These are phyloP conservation scores for Neocallimastix lanati DNA, from an alignment of 192 early-diverging fungal genomes.

Conservation along the genomic window DNA sequence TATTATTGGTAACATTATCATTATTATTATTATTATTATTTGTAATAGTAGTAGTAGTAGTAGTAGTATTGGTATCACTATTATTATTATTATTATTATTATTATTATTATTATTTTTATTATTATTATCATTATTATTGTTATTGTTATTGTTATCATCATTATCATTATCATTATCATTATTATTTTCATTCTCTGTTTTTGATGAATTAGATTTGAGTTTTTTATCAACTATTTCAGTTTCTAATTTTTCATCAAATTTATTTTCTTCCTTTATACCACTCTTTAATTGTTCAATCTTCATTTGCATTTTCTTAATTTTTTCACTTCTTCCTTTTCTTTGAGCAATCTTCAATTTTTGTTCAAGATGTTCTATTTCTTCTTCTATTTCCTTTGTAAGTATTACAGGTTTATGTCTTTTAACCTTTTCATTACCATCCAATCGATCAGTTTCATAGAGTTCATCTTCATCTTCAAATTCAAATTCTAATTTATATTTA, in stretches of 20 bases:
- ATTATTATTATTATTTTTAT: no score
- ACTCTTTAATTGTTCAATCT: not conserved
- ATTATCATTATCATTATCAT: no score
- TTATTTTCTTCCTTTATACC: slow-evolving; percentile 1
- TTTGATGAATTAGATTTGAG: slow-evolving; percentile 16
- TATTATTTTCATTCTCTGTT: slow-evolving; percentile 30
- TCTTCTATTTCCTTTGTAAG: slow-evolving; percentile 65
- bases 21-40: no score
- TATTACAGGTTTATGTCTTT: slow-evolving; percentile 12
- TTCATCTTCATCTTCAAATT: slow-evolving; percentile 30
- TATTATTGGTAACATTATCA: no score
- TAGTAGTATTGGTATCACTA: no score
- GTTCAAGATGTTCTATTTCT: slow-evolving; percentile 87
- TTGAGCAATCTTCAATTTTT: slow-evolving; percentile 90
- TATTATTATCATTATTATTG: slow-evolving; percentile 9
- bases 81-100: no score
- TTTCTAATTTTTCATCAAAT: not conserved
- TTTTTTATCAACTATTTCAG: not conserved
- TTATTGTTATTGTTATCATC: slow-evolving; percentile 9
- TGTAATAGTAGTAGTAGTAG: no score
- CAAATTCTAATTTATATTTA: slow-evolving; percentile 28
- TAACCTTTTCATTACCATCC: slow-evolving; percentile 3
- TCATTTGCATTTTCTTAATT: slow-evolving; percentile 44
- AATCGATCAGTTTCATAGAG: slow-evolving; percentile 2
- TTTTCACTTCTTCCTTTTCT: slow-evolving; percentile 72